phyloP scores from a whole-genome alignment of 164 flowering plant species.

The Sedum album region DNA sequence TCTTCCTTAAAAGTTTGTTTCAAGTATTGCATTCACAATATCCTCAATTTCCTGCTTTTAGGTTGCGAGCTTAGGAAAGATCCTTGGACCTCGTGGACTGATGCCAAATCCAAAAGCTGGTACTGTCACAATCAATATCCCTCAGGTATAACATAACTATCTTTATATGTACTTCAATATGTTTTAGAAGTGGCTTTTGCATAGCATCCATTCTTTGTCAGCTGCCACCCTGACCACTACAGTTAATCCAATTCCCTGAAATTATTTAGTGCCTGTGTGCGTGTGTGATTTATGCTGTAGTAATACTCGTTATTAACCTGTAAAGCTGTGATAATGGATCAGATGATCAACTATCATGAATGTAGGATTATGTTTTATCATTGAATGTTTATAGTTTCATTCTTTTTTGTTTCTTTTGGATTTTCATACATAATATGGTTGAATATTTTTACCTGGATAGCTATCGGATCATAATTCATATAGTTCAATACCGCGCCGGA shows the following conservation, averaged over 20 bases:
- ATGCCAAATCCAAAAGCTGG: slow-evolving; percentile 99
- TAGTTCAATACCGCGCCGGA: neutral
- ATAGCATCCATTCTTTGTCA: neutral
- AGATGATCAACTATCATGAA: neutral
- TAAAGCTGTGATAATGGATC: neutral
- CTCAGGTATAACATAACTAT: slow-evolving; percentile 51
- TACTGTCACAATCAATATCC: slow-evolving; percentile 73
- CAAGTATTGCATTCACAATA: neutral
- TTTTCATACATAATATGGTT: neutral
- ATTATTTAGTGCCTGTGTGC: too few relatives aligned
- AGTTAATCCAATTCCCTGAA: neutral
- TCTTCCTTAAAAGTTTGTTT: neutral
- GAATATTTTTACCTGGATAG: neutral
- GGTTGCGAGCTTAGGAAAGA: slow-evolving; percentile 91
- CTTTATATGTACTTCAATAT: neutral
- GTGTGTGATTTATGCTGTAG: too few relatives aligned
- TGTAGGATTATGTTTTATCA: neutral
- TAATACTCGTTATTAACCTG: neutral
- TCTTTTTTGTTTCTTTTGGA: neutral
- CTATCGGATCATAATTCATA: neutral
- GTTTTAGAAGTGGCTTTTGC: too few relatives aligned
- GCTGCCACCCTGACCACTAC: neutral
- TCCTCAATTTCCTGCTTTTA: slow-evolving; percentile 19
- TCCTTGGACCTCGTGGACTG: slow-evolving; percentile 97
- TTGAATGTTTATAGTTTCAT: neutral